Conservation (phyloP, 2,329 filamentous ascomycete genomes). For the Macrophomina tecta region DNA sequence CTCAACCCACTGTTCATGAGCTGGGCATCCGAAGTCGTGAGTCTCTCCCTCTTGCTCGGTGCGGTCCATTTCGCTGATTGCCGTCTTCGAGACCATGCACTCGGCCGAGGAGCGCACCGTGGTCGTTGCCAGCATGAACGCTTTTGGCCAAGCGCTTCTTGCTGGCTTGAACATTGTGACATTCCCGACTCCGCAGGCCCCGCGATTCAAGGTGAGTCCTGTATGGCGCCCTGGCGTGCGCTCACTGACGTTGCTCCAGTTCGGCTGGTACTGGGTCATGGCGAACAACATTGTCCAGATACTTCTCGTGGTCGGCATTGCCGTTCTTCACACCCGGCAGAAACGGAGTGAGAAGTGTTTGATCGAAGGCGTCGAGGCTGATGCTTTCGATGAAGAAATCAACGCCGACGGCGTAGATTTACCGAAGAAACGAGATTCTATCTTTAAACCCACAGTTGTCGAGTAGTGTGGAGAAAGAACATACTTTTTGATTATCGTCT, state of each 20-base stretch:
- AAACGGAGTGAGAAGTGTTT: background rate
- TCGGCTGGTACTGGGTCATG: slow-evolving; percentile 19
- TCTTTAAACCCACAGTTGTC: too few species aligned
- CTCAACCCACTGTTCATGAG: slow-evolving; percentile 15
- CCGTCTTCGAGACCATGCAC: background rate
- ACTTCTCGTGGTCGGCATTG: background rate
- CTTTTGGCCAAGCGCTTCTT: background rate
- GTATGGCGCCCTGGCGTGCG: too few species aligned
- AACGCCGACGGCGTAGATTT: too few species aligned
- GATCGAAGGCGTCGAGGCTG: background rate
- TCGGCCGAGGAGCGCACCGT: slow-evolving; percentile 16
- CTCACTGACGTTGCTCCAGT: background rate
- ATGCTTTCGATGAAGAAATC: background rate
- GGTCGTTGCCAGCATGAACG: slow-evolving; percentile 5
- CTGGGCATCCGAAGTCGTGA: slow-evolving; percentile 6
- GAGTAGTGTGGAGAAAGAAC: too few species aligned
- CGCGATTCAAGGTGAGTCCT: background rate
- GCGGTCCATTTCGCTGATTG: background rate
- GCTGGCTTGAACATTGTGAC: slow-evolving; percentile 10
- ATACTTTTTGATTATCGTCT: too few species aligned
- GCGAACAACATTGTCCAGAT: slow-evolving; percentile 7
- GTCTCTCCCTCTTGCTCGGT: background rate
- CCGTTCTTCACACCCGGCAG: background rate
- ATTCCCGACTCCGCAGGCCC: background rate
- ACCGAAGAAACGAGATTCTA: too few species aligned